A percentile compares a stretch with the other conserved stretches of the same genome.
Evolutionary conservation across 768 basidiomycete species (phyloP).

Genomic region (Podaxis sp.): DNA sequence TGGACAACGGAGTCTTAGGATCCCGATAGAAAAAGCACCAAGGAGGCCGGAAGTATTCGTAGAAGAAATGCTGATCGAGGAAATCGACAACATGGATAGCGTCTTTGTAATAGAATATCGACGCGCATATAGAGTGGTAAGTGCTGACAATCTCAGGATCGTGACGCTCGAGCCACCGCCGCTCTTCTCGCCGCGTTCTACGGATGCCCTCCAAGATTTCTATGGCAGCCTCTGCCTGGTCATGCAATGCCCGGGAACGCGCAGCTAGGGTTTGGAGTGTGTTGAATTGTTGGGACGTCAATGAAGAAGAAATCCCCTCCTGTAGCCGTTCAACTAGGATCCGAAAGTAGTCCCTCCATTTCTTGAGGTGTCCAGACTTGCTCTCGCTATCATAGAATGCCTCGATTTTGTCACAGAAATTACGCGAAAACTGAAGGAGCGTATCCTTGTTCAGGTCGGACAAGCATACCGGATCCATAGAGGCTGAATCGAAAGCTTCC

Average conservation of each 20-base stretch:
- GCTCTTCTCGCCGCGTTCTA: background rate
- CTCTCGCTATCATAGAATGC: constrained; percentile 1
- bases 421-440: constrained; percentile 21
- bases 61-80: constrained; percentile 3
- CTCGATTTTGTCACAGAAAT: constrained; percentile 25
- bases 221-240: background rate
- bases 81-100: constrained; percentile 10
- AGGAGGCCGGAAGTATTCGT: constrained; percentile 13
- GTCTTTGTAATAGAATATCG: constrained; percentile 9
- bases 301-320: background rate
- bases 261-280: background rate
- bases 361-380: background rate
- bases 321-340: constrained; percentile 27
- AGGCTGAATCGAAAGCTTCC: constrained; percentile 30
- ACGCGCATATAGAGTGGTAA: constrained; percentile 1
- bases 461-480: constrained; percentile 9
- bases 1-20: background rate
- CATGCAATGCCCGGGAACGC: background rate
- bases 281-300: background rate
- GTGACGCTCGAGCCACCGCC: background rate
- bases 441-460: background rate
- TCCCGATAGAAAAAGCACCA: constrained; percentile 6
- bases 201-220: constrained; percentile 4
- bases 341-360: constrained; percentile 27
- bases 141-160: background rate